Evolutionary conservation across 164 flowering plant genomes (phyloP).

Genomic region (Cinnamomum micranthum): DNA sequence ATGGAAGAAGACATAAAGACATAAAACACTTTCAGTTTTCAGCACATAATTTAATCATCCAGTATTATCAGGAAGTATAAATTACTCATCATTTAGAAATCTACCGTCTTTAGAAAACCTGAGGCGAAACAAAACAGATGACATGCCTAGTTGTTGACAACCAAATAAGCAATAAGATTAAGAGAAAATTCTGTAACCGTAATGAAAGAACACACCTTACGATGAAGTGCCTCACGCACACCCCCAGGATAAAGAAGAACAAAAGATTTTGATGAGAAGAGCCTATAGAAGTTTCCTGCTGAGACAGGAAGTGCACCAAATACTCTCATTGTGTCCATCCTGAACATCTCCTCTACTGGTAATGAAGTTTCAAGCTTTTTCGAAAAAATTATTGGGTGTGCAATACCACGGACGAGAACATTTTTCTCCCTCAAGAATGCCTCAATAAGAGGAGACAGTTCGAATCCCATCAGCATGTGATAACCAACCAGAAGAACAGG

Average conservation of each 20-base stretch:
- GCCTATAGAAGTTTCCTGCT: constrained; percentile 59
- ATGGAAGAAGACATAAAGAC: too few relatives aligned
- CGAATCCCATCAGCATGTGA: constrained; percentile 88
- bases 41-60: too few relatives aligned
- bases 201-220: constrained; percentile 46
- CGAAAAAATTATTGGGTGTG: constrained; percentile 62
- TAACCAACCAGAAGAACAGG: constrained; percentile 85
- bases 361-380: constrained; percentile 16
- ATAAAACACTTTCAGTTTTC: too few relatives aligned
- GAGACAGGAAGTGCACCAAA: constrained; percentile 83
- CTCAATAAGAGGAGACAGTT: constrained; percentile 53
- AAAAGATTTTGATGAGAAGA: constrained; percentile 62
- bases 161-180: not conserved
- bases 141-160: too few relatives aligned
- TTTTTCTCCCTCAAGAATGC: constrained; percentile 65
- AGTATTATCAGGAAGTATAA: too few relatives aligned
- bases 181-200: not conserved
- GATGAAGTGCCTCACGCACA: constrained; percentile 93
- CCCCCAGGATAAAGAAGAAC: constrained; percentile 97
- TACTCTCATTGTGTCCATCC: constrained; percentile 45
- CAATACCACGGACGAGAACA: constrained; percentile 64
- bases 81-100: too few relatives aligned
- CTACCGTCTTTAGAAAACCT: not conserved
- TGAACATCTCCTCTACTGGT: constrained; percentile 24
- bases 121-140: not conserved